Conservation (phyloP, 495 filamentous ascomycete genomes). For the Penicillium cataractarum region DNA sequence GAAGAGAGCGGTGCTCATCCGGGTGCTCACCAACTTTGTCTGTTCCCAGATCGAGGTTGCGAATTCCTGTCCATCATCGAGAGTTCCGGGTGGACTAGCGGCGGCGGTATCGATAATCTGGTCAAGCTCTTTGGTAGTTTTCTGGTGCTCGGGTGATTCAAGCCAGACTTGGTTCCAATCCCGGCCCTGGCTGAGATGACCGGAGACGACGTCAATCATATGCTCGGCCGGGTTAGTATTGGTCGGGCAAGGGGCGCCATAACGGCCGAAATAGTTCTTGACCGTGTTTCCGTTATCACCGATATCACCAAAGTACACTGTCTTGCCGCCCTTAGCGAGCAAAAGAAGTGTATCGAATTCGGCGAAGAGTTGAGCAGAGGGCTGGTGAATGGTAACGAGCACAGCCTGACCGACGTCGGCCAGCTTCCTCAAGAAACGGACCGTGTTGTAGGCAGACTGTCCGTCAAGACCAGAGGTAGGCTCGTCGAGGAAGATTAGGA, state of each 20-base stretch:
- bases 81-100: slow-evolving; percentile 32
- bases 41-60: slow-evolving; percentile 61
- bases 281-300: slow-evolving; percentile 54
- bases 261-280: slow-evolving; percentile 76
- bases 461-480: slow-evolving; percentile 74
- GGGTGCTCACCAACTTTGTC: slow-evolving; percentile 57
- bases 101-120: slow-evolving; percentile 50
- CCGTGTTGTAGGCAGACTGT: slow-evolving; percentile 65
- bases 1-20: slow-evolving; percentile 63
- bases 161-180: slow-evolving; percentile 70
- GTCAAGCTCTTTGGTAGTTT: slow-evolving; percentile 56
- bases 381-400: slow-evolving; percentile 78
- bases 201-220: slow-evolving; percentile 82
- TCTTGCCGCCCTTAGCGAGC: slow-evolving; percentile 69
- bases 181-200: slow-evolving; percentile 39
- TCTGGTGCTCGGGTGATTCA: slow-evolving; percentile 53
- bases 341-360: slow-evolving; percentile 74
- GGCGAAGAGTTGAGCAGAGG: slow-evolving; percentile 70
- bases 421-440: slow-evolving; percentile 66
- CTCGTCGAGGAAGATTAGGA: slow-evolving; percentile 77
- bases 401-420: slow-evolving; percentile 71
- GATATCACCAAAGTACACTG: slow-evolving; percentile 72
- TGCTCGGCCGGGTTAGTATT: slow-evolving; percentile 85
- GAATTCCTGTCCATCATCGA: slow-evolving; percentile 54
- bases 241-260: slow-evolving; percentile 72